Evolutionary conservation across 1,139 yeast genomes (phyloP), one percentile per base, ranked within the genome.

Genomic region (Hansenula anomala): DNA sequence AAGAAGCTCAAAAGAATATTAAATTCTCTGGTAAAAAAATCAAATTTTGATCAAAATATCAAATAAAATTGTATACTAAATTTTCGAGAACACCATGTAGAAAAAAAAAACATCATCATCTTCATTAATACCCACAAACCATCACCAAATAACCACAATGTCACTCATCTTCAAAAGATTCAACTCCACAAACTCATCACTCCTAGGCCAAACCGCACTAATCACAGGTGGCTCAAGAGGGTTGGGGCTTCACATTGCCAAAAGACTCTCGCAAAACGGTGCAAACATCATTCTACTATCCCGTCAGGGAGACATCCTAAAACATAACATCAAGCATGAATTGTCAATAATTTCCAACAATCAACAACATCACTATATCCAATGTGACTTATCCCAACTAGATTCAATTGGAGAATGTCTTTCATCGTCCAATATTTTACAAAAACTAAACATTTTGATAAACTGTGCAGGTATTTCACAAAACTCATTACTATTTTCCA

Each of bases 181-280:
- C 19, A 14, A 26, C 13, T 32, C 33, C 8, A 22, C 33, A 15
- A 11, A 20, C 22, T n/a, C 34, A 4, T 36, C 38, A 17, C 38
- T 46, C 1, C 30, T 47, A 0, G 61, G 62, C 1, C 56, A 54
- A 37, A 69, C 65, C 27, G 89, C 87, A 0, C 49, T 83, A 5
- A 63, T 90, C 1, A 89, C 97, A 0, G 98, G 98, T 0, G 96
- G 88, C 0, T 85, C 96, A 0, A 66, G 78, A 48, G 97, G 97
- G 0, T 68, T 90, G 23, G 98, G 98, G 0, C 63, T 70, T 6
- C 78, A 80, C 0, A 73, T 90, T 15, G 81, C 92, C 0, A 54
- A 61, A 30, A 60, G 58, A 37, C 64, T 90, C 26, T 80, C 95
- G 0, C 36, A 50, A 0, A 57, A 71, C 33, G 96, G 96, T 1